Percentiles rank a stretch among this genome's conserved stretches.
Conservation (phyloP, 225 moss, liverwort and hornwort species). For the Rhytidiadelphus loreus region DNA sequence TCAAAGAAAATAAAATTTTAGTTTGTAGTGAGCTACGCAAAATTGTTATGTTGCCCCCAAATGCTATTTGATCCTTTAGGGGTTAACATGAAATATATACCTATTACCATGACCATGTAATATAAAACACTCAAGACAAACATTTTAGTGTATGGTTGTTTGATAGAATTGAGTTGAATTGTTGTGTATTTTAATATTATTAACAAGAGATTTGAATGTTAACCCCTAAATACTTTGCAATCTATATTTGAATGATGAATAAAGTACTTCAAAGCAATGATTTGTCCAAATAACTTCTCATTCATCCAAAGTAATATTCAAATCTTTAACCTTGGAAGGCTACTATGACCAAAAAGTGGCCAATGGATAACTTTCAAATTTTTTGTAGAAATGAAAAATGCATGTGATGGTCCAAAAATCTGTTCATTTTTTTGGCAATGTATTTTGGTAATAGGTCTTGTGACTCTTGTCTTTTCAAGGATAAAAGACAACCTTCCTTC, state of each 20-base stretch:
- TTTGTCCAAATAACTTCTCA: neutral
- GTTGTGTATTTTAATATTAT: no score
- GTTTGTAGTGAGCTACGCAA: no score
- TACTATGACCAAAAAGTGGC: rapidly evolving
- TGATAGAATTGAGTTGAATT: neutral
- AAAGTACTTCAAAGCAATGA: neutral
- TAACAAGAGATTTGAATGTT: neutral
- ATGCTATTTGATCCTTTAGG: no score
- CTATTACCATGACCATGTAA: neutral
- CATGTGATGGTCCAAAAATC: rapidly evolving
- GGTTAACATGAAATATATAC: no score
- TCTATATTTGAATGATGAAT: neutral
- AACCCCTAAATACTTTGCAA: no score
- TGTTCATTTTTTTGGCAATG: no score
- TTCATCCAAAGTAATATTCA: neutral
- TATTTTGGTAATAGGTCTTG: neutral
- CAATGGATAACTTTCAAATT: neutral
- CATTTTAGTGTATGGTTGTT: neutral
- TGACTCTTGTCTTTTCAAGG: neutral
- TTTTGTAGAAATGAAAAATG: no score
- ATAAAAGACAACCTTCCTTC: no score
- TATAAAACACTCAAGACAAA: no score
- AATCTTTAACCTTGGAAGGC: rapidly evolving
- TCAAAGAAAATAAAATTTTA: no score
- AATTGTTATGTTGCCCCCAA: no score